phyloP scores from a whole-genome alignment of 2,329 filamentous ascomycete genomes.

The Sclerotinia glacialis region DNA sequence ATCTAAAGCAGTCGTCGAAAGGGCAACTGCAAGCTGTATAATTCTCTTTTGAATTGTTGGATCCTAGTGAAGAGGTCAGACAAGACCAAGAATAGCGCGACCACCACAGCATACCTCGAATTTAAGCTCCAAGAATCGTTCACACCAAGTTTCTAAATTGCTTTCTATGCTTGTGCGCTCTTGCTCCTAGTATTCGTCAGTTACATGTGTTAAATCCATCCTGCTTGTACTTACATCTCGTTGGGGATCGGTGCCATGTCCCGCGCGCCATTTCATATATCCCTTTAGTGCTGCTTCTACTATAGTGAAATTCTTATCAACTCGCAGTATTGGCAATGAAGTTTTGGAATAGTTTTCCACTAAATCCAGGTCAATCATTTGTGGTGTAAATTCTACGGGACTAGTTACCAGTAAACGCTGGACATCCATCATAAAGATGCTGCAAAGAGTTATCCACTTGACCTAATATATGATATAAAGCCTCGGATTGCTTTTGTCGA shows the following conservation, averaged over 20 bases:
- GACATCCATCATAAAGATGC: conserved; percentile 69
- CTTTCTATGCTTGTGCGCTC: conserved; percentile 58
- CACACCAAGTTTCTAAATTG: conserved; percentile 69
- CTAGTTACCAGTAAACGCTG: conserved; percentile 61
- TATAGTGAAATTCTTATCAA: conserved; percentile 87
- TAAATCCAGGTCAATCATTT: conserved; percentile 24
- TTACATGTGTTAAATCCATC: conserved; percentile 22
- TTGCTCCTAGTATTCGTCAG: conserved; percentile 41
- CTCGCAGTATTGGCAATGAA: conserved; percentile 69
- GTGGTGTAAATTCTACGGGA: conserved; percentile 13
- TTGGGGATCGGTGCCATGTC: conserved; percentile 50
- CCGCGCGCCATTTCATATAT: conserved; percentile 72
- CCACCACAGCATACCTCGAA: conserved; percentile 51
- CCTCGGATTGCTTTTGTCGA: conserved; percentile 75
- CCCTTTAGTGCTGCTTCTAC: conserved; percentile 87
- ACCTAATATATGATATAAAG: conserved; percentile 80
- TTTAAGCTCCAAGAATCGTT: conserved; percentile 64
- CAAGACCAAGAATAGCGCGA: not conserved
- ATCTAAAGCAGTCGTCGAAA: conserved; percentile 77
- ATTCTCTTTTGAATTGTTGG: conserved; percentile 79
- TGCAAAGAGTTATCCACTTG: conserved; percentile 72
- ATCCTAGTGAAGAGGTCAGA: conserved; percentile 48
- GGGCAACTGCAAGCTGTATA: conserved; percentile 77
- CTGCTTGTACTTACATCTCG: conserved; percentile 38
- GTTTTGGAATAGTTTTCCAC: conserved; percentile 63